Evolutionary conservation across 768 basidiomycete species (phyloP), one percentile per base, ranked within the genome.

Genomic region (Leccinum variicolor): DNA sequence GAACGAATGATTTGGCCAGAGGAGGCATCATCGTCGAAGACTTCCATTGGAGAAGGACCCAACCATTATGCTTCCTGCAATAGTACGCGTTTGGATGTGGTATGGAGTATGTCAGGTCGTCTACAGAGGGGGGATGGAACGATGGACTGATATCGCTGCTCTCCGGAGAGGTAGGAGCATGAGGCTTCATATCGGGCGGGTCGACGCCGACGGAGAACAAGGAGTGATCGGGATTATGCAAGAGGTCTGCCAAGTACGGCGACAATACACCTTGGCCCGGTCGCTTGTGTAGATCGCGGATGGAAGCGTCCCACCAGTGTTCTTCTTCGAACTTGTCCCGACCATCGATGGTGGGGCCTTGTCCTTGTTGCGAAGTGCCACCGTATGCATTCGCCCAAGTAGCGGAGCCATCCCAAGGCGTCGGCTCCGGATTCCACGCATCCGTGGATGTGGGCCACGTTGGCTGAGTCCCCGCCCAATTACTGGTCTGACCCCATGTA

Each of bases 21-120:
- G 85, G 84, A 3, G 87, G 89, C 9, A 81, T 66, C 36, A 85
- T 77, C 19, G 78, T 75, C 13, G 87, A 85, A 14, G 81, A 80
- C 60, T 83, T 84, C 86, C 87, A 89, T 39, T 76, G 77, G 15
- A 92, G 75, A 39, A 93, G 79, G 33, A 91, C 82, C 91, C 91
- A 94, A 6, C 87, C 86, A 62, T 92, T 89, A 56, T 92, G 88
- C 67, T 84, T 85, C 23, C 84, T 82, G 66, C 90, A 93, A 67
- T 89, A 94, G 68, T 90, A 90, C 14, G 89, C 90, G 62, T 89
- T 83, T 5, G 91, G 86, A 67, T 94, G 90, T 13, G 92, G 91
- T 29, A 90, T 78, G 29, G 90, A 80, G 15, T 79, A 81, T n/a
- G 79, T 81, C 6, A 86, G 75, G 63, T 91, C 88, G 34, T 84